Percentiles rank a stretch among this genome's conserved stretches.
Evolutionary conservation across 192 early-diverging fungal genomes (phyloP).

Genomic region (Coemansia sp.): DNA sequence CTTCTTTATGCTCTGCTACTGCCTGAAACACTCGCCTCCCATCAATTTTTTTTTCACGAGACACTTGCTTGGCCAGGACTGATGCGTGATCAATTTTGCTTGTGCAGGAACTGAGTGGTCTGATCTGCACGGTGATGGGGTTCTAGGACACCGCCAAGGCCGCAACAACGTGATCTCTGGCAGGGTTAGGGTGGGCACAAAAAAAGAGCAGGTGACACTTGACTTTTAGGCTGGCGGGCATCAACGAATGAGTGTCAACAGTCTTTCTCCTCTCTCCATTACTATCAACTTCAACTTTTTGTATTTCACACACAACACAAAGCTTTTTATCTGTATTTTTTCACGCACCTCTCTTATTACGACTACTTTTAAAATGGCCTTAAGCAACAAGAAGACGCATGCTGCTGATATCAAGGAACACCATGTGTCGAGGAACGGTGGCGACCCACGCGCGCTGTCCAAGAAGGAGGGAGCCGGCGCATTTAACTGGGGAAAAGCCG

Average conservation of each 20-base stretch:
- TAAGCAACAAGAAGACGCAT: slow-evolving; percentile 6
- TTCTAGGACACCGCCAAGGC: slow-evolving; percentile 8
- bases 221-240: not conserved
- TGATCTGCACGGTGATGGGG: not conserved
- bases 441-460: slow-evolving; percentile 12
- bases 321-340: not conserved
- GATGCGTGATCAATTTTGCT: not conserved
- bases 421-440: slow-evolving; percentile 34
- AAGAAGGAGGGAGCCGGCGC: slow-evolving; percentile 34
- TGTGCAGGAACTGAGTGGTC: slow-evolving; percentile 5
- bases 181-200: slow-evolving; percentile 3
- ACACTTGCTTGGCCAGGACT: not conserved
- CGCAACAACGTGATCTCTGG: not conserved
- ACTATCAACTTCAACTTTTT: not conserved
- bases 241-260: not conserved
- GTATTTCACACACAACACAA: not conserved
- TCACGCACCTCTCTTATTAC: not conserved
- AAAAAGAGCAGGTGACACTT: slow-evolving; percentile 1
- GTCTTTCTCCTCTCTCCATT: not conserved
- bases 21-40: not conserved
- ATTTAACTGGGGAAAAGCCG: slow-evolving; percentile 29
- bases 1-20: not conserved
- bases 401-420: slow-evolving; percentile 30
- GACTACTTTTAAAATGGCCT: slow-evolving; percentile 1
- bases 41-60: not conserved